Percentiles rank a stretch among this genome's conserved stretches.
phyloP scores from a whole-genome alignment of 305 asterid genomes.

The Fraxinus platypoda region DNA sequence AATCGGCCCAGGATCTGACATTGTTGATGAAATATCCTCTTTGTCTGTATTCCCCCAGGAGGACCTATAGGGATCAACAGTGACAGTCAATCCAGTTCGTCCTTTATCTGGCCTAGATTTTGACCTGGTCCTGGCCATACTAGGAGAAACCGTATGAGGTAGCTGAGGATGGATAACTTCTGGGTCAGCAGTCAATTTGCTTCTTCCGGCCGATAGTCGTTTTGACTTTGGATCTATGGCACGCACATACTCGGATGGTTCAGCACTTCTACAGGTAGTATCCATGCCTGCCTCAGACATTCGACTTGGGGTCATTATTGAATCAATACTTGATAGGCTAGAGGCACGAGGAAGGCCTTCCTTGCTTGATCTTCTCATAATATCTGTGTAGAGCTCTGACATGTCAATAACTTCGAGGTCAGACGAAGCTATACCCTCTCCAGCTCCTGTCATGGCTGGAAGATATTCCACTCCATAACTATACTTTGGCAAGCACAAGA shows the following conservation, averaged over 20 bases:
- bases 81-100: conserved; percentile 54
- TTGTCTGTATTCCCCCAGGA: conserved; percentile 82
- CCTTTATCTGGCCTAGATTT: conserved; percentile 81
- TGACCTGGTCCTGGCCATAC: conserved; percentile 86
- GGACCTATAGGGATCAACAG: conserved; percentile 62
- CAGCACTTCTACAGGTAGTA: conserved; percentile 71
- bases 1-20: conserved; percentile 97
- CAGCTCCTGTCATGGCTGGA: conserved; percentile 55
- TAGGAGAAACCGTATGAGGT: conserved; percentile 77
- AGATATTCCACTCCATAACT: conserved; percentile 89
- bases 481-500: conserved; percentile 91
- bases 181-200: conserved; percentile 67
- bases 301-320: conserved; percentile 84
- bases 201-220: conserved; percentile 79
- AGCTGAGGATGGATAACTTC: conserved; percentile 91
- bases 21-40: conserved; percentile 94
- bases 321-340: conserved; percentile 92
- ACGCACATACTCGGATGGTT: conserved; percentile 96
- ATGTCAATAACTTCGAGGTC: conserved; percentile 62
- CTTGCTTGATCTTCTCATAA: conserved; percentile 91
- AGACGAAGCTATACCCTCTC: conserved; percentile 47
- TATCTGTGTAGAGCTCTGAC: conserved; percentile 87
- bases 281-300: conserved; percentile 73
- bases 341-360: conserved; percentile 98
- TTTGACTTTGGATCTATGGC: conserved; percentile 89